phyloP scores from a whole-genome alignment of 768 basidiomycete genomes.

The Hericium erinaceus region DNA sequence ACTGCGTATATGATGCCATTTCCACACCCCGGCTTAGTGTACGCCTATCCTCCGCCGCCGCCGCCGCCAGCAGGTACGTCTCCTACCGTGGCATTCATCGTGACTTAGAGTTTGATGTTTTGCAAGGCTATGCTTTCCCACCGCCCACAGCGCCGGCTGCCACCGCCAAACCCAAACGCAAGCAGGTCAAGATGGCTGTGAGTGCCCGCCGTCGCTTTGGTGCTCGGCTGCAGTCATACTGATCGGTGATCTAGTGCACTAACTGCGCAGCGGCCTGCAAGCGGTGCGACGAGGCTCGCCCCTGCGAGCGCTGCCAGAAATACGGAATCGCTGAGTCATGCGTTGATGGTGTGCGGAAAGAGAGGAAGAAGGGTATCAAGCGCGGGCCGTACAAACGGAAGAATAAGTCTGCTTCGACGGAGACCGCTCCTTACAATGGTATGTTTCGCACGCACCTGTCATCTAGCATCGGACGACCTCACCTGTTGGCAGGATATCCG shows the following conservation, averaged over 20 bases:
- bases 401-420: constrained; percentile 22
- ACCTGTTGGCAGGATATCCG: constrained; percentile 12
- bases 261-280: constrained; percentile 51
- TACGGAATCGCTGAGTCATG: constrained; percentile 52
- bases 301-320: constrained; percentile 56
- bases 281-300: constrained; percentile 48
- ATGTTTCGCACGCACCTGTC: background rate
- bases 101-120: background rate
- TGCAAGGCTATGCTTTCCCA: constrained; percentile 16
- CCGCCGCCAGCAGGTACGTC: constrained; percentile 11
- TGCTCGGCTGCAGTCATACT: background rate
- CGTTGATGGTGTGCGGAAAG: constrained; percentile 52
- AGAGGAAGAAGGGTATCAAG: constrained; percentile 53
- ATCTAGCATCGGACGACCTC: background rate
- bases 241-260: constrained; percentile 31
- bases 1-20: constrained; percentile 10
- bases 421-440: constrained; percentile 11
- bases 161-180: constrained; percentile 33
- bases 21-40: constrained; percentile 14
- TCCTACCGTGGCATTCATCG: background rate
- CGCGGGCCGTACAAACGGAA: constrained; percentile 52
- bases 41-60: constrained; percentile 17
- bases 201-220: constrained; percentile 16
- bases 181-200: constrained; percentile 53
- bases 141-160: constrained; percentile 18